A percentile compares a stretch with the other conserved stretches of the same genome.
Evolutionary conservation across 2,329 filamentous ascomycete species (phyloP).

Genomic region (Aureobasidium leucospermi): DNA sequence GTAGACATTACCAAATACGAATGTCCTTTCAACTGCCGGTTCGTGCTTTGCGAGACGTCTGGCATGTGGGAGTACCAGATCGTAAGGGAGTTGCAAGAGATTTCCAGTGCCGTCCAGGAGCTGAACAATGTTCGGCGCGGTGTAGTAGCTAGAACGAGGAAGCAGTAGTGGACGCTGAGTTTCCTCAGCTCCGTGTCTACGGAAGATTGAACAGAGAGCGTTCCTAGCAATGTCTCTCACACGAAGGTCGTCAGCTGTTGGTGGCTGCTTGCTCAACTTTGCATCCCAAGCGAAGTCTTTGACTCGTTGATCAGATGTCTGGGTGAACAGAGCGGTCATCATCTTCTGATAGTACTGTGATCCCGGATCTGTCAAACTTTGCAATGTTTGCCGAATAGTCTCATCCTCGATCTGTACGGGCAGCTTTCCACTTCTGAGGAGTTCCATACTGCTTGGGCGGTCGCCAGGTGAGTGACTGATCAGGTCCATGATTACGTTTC

Average conservation of each 20-base stretch:
- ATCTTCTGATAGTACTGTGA: constrained; percentile 89
- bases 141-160: constrained; percentile 73
- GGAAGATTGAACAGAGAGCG: constrained; percentile 69
- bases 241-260: constrained; percentile 21
- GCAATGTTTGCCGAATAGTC: constrained; percentile 74
- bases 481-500: constrained; percentile 69
- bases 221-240: constrained; percentile 55
- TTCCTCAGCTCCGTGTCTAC: constrained; percentile 83
- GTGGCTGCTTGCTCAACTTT: constrained; percentile 19
- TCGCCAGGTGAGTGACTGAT: constrained; percentile 76
- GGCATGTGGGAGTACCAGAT: constrained; percentile 83
- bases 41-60: constrained; percentile 68
- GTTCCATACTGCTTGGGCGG: constrained; percentile 72
- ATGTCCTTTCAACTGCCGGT: constrained; percentile 64
- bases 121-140: constrained; percentile 60
- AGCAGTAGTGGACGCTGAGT: constrained; percentile 67
- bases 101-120: constrained; percentile 77
- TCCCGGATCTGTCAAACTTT: constrained; percentile 69
- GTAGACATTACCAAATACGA: constrained; percentile 82
- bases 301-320: constrained; percentile 62
- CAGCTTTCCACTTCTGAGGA: constrained; percentile 77
- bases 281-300: constrained; percentile 58
- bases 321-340: constrained; percentile 74
- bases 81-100: constrained; percentile 89
- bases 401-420: constrained; percentile 91